These are phyloP conservation scores for Myrica gale DNA, from an alignment of 306 rosid genomes.

Conservation along the genomic window DNA sequence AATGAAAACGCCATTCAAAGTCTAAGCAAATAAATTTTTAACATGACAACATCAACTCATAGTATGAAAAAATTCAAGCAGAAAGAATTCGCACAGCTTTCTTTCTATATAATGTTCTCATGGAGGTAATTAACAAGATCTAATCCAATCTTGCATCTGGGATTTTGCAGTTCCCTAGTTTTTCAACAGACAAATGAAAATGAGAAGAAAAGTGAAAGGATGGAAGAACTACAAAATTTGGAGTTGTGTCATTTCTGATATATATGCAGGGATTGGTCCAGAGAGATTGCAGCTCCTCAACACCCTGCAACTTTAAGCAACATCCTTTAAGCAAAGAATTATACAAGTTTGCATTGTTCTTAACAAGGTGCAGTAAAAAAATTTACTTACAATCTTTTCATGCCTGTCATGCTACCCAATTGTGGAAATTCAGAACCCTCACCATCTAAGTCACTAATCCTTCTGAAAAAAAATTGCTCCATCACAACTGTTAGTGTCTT, in stretches of 20 bases:
- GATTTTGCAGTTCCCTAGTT: not conserved
- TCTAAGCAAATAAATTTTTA: not conserved
- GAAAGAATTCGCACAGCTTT: not conserved
- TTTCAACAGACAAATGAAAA: not conserved
- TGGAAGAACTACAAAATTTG: constrained; percentile 8
- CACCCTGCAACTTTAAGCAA: constrained; percentile 19
- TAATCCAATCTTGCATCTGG: not conserved
- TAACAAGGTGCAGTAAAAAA: not conserved
- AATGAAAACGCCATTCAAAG: not conserved
- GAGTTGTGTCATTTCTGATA: not conserved
- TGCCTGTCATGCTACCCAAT: constrained; percentile 15
- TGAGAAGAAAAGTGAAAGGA: not conserved
- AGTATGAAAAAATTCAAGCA: not conserved
- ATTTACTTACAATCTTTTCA: constrained; percentile 21
- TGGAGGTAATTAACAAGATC: not conserved
- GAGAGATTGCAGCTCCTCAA: constrained; percentile 27
- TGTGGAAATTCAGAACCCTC: constrained; percentile 16
- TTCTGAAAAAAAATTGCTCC: constrained; percentile 24
- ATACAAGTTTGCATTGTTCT: not conserved
- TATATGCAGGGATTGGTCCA: constrained; percentile 16
- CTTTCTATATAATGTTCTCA: not conserved
- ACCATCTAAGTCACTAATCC: constrained; percentile 28
- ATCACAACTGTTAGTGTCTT: not conserved
- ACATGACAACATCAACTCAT: not conserved
- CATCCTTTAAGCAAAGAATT: not conserved